Conservation (phyloP, 2,329 filamentous ascomycete species). For the Xylaria sp. region DNA sequence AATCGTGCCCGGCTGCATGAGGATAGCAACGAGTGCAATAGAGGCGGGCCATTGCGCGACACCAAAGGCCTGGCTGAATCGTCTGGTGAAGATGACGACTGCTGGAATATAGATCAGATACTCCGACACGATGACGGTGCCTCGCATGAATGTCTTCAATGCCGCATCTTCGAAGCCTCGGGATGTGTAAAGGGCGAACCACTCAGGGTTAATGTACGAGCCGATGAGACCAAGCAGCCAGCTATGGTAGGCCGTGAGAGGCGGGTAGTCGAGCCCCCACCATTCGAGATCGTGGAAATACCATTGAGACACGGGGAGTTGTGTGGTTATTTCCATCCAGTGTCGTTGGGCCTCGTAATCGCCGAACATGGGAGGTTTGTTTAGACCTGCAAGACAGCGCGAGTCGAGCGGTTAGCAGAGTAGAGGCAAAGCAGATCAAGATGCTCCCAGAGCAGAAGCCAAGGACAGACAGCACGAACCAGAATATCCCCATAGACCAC, state of each 20-base stretch:
- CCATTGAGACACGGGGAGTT: slow-evolving; percentile 89
- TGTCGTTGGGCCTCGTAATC: slow-evolving; percentile 98
- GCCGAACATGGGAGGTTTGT: slow-evolving; percentile 83
- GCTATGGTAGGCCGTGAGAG: slow-evolving; percentile 95
- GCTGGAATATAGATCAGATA: slow-evolving; percentile 87
- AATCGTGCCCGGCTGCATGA: slow-evolving; percentile 87
- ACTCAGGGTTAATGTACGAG: slow-evolving; percentile 67
- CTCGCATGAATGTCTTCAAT: slow-evolving; percentile 94
- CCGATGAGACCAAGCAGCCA: slow-evolving; percentile 91
- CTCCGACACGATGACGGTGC: slow-evolving; percentile 83
- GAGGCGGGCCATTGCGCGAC: slow-evolving; percentile 78
- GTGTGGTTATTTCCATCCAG: slow-evolving; percentile 95
- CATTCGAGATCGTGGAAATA: slow-evolving; percentile 95
- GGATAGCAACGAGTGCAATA: slow-evolving; percentile 79
- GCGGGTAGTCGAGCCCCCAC: slow-evolving; percentile 98
- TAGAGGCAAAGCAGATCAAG: neutral
- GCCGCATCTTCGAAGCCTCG: slow-evolving; percentile 72
- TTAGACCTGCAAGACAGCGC: slow-evolving; percentile 52
- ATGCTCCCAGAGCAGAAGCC: too few species aligned
- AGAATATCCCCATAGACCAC: slow-evolving; percentile 91
- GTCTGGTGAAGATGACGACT: slow-evolving; percentile 75
- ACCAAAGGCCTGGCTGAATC: slow-evolving; percentile 69
- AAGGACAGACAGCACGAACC: slow-evolving; percentile 44
- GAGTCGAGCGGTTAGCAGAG: slow-evolving; percentile 12
- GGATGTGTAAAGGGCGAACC: slow-evolving; percentile 83